Base-by-base conservation (phyloP, 768 basidiomycete genomes). In the Antrodiella citrinella region DNA sequence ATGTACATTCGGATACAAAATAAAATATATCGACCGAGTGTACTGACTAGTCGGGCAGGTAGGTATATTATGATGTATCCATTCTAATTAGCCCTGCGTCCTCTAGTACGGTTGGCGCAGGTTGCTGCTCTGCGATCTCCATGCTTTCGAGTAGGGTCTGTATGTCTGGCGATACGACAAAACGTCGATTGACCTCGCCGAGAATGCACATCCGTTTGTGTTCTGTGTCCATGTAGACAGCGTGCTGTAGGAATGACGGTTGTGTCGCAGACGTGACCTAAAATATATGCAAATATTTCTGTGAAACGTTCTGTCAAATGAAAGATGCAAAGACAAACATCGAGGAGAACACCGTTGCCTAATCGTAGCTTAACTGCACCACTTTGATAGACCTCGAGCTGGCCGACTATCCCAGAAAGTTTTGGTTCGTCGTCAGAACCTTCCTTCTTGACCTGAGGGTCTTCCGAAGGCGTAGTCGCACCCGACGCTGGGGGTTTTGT, bases 321-420 rank as follows among this genome's bases (percentile, higher is more conserved):
- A 15, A 55, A 1, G 44, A n/a, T 45, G 26, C 54, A 40, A 44
- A 23, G 15, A 69, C 82, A 55, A 64, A 93, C 93, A 62, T 94
- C 86, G 62, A 95, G 71, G 11, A 95, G 68, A 30, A 92, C 90
- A 26, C 80, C 87, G 54, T 92, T 84, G 2, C 74, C 75, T 21
- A 96, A 67, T 19, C 88, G 83, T 73, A 96, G 88, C 67, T 91
- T 94, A 50, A 92, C 85, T 9, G 78, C 74, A 4, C 93, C 93
- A 57, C 85, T 92, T 48, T 77, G 78, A 65, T 92, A 91, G 1
- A 95, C 74, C 59, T 93, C 90, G 39, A 96, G 71, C 54, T 81
- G 82, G 13, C 93, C 93, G 42, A 94, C 84, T 48, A 84, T 62
- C 0, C 93, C 93, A 51, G 93, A 86, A 4, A 86, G 62, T 44